Evolutionary conservation across 805 yeast species (phyloP), one percentile per base, ranked within the genome.

Genomic region (Cyberlindnera xishuangbannaensis): DNA sequence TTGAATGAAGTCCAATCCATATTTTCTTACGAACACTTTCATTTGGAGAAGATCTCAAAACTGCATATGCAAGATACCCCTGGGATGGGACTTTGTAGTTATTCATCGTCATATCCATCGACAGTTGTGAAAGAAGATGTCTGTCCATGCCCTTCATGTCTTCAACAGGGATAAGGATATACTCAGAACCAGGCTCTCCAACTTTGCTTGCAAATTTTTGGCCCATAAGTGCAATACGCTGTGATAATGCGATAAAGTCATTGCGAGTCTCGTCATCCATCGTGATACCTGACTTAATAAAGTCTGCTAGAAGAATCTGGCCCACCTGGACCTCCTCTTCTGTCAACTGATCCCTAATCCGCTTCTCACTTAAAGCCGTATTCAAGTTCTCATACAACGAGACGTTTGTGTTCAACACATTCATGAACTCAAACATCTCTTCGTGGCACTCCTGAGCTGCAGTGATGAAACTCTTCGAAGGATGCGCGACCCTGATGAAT

Each of bases 391-490:
- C 57, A 50, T 78, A 85, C 18, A 92, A 64, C 23, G 72, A 79
- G 12, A 77, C 82, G 34, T 85, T 80, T 2, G 97, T 88, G 56
- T 92, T 92, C 28, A 92, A 64, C 33, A 81, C 71, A 57, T 87
- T 92, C 98, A 92, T 92, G 57, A 80, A 88, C 51, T 87, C 95
- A 57, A 81, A 90, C 83, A 90, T 75, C 43, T 76, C 66, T 47
- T 85, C 94, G 53, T 90, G 96, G 23, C 92, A 82, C 27, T 72
- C 69, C 51, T 90, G 95, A 2, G 98, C 95, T 2, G 87, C 88
- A 25, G 67, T 67, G 9, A 82, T 68, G 69, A 84, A 86, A 13
- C 64, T 58, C 31, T 64, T 64, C 43, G 78, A 72, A 1, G 97
- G 97, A 53, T 90, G 97, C 1, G 81, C 78, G 16, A 86, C 87